Percentiles rank a stretch among this genome's conserved stretches.
phyloP scores from a whole-genome alignment of 148 eudicot species.

The Rhododendron molle region DNA sequence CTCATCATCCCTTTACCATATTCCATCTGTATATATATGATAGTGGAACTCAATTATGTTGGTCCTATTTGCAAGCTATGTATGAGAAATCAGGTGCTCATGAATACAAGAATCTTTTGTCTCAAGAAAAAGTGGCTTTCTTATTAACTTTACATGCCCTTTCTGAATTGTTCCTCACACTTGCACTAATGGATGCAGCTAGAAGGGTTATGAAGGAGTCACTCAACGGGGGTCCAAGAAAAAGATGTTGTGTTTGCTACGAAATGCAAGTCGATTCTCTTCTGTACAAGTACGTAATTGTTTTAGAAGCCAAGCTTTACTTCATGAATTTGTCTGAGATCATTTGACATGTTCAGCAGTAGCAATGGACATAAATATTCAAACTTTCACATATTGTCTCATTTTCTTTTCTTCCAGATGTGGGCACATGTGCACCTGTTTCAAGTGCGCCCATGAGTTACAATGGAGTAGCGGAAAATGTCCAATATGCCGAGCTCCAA shows the following conservation, averaged over 20 bases:
- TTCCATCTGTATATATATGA: not conserved
- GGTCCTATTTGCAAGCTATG: not conserved
- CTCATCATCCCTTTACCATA: not conserved
- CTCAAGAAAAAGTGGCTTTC: not conserved
- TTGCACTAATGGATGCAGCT: conserved; percentile 23
- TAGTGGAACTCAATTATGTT: not conserved
- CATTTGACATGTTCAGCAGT: not conserved
- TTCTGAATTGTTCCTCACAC: not conserved
- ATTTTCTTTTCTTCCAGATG: conserved; percentile 44
- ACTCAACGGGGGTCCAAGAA: conserved; percentile 20
- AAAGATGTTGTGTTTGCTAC: conserved; percentile 59
- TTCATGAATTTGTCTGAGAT: not conserved
- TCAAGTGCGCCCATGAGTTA: conserved; percentile 58
- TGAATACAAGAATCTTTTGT: not conserved
- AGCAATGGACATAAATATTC: not conserved
- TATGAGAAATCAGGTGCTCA: not conserved
- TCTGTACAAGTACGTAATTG: conserved; percentile 72
- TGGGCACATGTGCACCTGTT: conserved; percentile 95
- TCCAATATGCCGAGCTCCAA: conserved; percentile 65
- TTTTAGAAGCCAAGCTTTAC: not conserved
- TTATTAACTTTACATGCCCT: too few relatives aligned
- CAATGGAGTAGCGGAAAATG: conserved; percentile 61
- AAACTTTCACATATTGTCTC: not conserved
- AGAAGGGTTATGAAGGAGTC: conserved; percentile 13
- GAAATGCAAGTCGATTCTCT: conserved; percentile 64